Evolutionary conservation across 2,329 filamentous ascomycete genomes (phyloP), one percentile per base, ranked within the genome.

Genomic region (Pezicula radicicola): DNA sequence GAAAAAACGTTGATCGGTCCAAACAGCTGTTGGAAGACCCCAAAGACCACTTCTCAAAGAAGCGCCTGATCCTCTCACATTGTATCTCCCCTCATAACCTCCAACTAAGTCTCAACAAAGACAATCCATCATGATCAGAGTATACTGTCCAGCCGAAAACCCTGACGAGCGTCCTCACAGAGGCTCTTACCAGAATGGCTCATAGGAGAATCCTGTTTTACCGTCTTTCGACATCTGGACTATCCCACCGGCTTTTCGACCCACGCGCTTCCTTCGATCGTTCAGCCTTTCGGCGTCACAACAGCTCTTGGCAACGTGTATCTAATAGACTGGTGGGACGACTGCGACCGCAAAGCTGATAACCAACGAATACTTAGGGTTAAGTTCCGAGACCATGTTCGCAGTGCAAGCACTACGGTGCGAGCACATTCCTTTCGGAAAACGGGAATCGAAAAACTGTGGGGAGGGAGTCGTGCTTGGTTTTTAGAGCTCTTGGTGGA

Each of bases 321-420:
- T 73, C 72, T 91, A 91, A 68, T 92, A 83, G 78, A 79, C 75
- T 76, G 75, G 73, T 79, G 74, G 79, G 72, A 84, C 84, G 84
- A 87, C 85, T 81, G 74, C 76, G 70, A 78, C 77, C 83, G 83
- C 84, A 88, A 91, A 66, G 79, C 88, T 89, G 10, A 67, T 83
- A 85, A 89, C 88, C 88, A 84, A 76, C 71, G 68, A 75, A 72
- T 75, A 76, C 80, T 88, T 96, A 96, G 92, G 92, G 92, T 96
- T 96, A 96, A 92, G 89, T 92, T 92, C 89, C 90, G 85, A 87
- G 73, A 75, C 72, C 75, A 76, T 77, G 83, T 45, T 45, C 42
- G 27, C 27, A 27, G 21, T 45, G 42, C 27, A 13, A 5, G n/a
- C 42, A 28, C 42, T 21, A 45, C 27, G 42, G 42, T 45, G 42